Evolutionary conservation across 2,329 filamentous ascomycete species (phyloP).

Genomic region (Canariomyces notabilis): DNA sequence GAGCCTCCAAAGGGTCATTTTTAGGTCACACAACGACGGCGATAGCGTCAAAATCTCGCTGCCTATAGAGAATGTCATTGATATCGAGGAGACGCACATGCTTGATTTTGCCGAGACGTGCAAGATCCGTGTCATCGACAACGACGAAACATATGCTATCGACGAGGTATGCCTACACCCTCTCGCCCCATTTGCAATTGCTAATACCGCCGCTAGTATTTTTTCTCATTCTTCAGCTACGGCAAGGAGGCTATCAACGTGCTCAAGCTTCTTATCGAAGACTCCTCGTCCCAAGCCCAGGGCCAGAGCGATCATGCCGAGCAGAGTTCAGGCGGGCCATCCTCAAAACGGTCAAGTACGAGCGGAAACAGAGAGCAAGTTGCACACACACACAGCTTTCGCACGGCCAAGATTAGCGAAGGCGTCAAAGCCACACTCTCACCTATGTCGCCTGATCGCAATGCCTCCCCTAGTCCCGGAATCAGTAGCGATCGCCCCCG

Average conservation of each 20-base stretch:
- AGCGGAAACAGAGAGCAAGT: constrained; percentile 12
- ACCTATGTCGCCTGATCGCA: constrained; percentile 42
- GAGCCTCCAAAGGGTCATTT: constrained; percentile 88
- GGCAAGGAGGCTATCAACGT: constrained; percentile 79
- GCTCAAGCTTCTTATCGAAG: constrained; percentile 66
- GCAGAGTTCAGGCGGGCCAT: constrained; percentile 13
- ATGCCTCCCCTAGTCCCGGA: constrained; percentile 47
- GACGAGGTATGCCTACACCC: constrained; percentile 83
- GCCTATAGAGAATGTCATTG: constrained; percentile 81
- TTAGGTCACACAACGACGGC: constrained; percentile 90
- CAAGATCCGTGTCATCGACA: constrained; percentile 88
- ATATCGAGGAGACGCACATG: constrained; percentile 87
- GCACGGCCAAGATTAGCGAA: constrained; percentile 45
- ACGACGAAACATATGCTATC: constrained; percentile 88
- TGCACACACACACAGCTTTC: constrained; percentile 11
- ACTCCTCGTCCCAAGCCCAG: constrained; percentile 46
- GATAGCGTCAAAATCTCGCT: constrained; percentile 95
- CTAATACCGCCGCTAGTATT: constrained; percentile 56
- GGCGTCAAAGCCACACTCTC: constrained; percentile 58
- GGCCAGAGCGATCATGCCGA: constrained; percentile 24
- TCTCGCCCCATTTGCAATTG: neutral
- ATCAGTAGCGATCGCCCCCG: constrained; percentile 49
- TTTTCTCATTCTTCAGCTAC: constrained; percentile 89
- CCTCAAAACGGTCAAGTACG: constrained; percentile 17
- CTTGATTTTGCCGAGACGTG: constrained; percentile 89